Evolutionary conservation across 148 eudicot genomes (phyloP), one percentile per base, ranked within the genome.

Genomic region (Rhododendron vialii): DNA sequence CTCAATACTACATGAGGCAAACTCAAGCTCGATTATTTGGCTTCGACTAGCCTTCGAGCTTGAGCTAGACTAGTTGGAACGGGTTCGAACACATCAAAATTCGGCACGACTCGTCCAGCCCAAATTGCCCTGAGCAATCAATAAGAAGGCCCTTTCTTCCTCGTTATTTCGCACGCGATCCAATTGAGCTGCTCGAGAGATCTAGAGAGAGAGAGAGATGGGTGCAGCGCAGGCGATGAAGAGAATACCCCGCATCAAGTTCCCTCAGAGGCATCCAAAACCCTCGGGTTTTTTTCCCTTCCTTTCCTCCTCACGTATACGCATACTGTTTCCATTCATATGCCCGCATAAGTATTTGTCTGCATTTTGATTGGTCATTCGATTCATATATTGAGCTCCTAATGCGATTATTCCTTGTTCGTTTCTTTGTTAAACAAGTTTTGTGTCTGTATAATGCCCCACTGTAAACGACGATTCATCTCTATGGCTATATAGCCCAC

Each of bases 181-280:
- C 38, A 82, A 81, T 15, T 83, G 11, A 47, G 53, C 50, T 18
- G 48, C 69, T 33, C 5, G 53, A 47, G 48, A 36, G 50, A 85
- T 4, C 48, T 8, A 59, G 33, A 79, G 78, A 78, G 45, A 41
- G 33, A 85, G 78, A 86, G 75, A 82, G 81, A 86, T 86, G 84
- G 87, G 84, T 4, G 84, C 18, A 48, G 84, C 85, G 65, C 88
- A 86, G 43, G 88, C 80, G 80, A 73, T 86, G 88, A 86, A 74
- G 81, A 81, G 88, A 86, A 86, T 86, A 59, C 85, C 81, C 43
- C 88, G 81, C 57, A 86, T 86, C 73, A 86, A 86, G 85, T 86
- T 86, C 75, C 88, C 88, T 43, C 84, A 86, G 81, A 86, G 88
- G 22, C 88, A 82, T 57, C 85, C 85, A 14, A 86, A 71, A n/a